Conservation (phyloP, 176 grass and related monocot genomes). For the Tillandsia leiboldiana region DNA sequence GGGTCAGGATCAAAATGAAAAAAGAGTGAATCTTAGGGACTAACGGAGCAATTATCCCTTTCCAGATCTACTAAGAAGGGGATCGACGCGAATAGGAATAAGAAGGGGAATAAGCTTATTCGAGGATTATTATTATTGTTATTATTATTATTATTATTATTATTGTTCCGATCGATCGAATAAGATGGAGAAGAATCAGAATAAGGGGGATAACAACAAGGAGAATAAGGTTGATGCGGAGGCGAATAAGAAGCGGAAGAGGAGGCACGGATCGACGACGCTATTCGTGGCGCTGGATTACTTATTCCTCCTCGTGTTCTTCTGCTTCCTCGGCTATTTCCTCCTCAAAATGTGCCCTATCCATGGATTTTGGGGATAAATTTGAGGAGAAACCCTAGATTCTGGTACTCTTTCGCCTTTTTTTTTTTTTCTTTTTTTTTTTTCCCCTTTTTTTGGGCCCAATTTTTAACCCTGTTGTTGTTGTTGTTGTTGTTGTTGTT, state of each 20-base stretch:
- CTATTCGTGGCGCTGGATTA: conserved; percentile 84
- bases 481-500: no score
- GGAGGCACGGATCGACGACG: conserved; percentile 56
- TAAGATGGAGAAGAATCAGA: background rate
- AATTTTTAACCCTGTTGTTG: no score
- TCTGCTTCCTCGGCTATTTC: conserved; percentile 75
- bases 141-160: no score
- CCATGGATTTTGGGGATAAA: background rate
- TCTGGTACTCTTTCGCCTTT: no score
- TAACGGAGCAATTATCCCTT: no score
- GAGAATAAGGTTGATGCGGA: conserved; percentile 2
- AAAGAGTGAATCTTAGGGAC: no score
- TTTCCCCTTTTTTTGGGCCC: no score
- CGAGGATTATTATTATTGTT: no score
- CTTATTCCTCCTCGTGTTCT: conserved; percentile 73
- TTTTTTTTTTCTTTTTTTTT: no score
- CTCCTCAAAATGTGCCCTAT: conserved; percentile 18
- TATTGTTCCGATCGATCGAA: no score
- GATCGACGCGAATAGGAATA: background rate
- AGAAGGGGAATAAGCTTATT: background rate
- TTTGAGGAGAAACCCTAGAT: no score
- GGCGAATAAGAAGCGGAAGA: conserved; percentile 12
- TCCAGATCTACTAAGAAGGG: background rate
- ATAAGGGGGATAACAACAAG: background rate
- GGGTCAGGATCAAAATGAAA: no score